Base-by-base conservation (phyloP, 177 flowering plant genomes). In the Vitis hybrid region DNA sequence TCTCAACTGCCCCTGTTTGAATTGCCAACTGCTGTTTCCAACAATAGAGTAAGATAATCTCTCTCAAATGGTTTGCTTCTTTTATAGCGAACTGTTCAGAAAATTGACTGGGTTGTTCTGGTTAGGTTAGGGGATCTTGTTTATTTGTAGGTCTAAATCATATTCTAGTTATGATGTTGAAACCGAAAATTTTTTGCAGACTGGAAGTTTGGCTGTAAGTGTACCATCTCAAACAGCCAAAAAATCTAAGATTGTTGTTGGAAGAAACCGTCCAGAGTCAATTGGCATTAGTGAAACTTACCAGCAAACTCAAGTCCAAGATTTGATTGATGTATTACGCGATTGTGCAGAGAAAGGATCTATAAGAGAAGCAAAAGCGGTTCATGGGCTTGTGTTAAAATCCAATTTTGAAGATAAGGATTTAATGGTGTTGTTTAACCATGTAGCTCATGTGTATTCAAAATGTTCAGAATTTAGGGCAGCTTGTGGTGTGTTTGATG, bases 301-400 rank as follows among this genome's bases (percentile, higher is more conserved):
- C 48, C 15, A 12, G 13, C 60, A 69, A 60, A 57, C 72, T 70
- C 66, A 75, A 59, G 57, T 67, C 14, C 84, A 79, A 70, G 51
- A 50, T 0, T 58, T 84, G 66, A 74, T 86, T 48, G 86, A 83
- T 71, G 71, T 79, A 13, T 71, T 84, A 56, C 88, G 77, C 15
- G 74, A 69, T 16, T 85, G 79, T 78, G 82, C 74, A 1, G 74
- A 65, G 35, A 69, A 74, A 24, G 76, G 80, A 71, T 74, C 56
- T 16, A 30, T 84, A 3, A 70, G 55, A 67, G 74, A 81, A 70
- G 83, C 82, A 11, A 76, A 83, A 71, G 67, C 67, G 11, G 55
- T 85, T 77, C 91, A 87, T 70, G 89, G 85, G 69, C 64, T 78
- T 19, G 62, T 83, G 61, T 56, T 80, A 14, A 89, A 83, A 79